Evolutionary conservation across 2,329 filamentous ascomycete species (phyloP).

Genomic region (Colletotrichum theobromicola): DNA sequence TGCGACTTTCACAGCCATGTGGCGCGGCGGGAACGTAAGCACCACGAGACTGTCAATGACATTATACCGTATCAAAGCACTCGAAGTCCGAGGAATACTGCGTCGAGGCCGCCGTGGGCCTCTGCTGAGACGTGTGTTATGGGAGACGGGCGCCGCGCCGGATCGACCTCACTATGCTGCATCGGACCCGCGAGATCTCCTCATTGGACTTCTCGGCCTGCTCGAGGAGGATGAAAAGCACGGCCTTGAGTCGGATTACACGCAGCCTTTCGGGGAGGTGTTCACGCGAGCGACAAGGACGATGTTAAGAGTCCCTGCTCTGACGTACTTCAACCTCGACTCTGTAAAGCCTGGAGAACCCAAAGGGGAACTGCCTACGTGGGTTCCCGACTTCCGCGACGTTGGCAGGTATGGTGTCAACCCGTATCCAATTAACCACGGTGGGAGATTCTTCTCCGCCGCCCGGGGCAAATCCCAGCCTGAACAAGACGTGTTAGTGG

Average conservation of each 20-base stretch:
- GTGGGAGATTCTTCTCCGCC: background rate
- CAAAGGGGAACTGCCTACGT: constrained; percentile 4
- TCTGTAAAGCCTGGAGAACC: background rate
- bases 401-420: background rate
- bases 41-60: accelerated
- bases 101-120: too few species aligned
- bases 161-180: constrained; percentile 20
- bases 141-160: background rate
- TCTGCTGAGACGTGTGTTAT: background rate
- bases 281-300: constrained; percentile 18
- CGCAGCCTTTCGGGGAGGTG: background rate
- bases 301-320: background rate
- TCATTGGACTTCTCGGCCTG: constrained; percentile 23
- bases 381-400: constrained; percentile 22
- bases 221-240: constrained; percentile 3
- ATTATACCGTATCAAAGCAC: background rate
- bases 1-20: background rate
- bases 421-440: background rate
- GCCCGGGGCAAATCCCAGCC: accelerated
- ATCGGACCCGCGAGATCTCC: constrained; percentile 26
- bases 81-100: background rate
- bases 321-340: constrained; percentile 7
- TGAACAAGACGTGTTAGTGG: background rate
- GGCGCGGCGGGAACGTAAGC: accelerated
- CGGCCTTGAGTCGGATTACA: constrained; percentile 7